Evolutionary conservation across 306 rosid species (phyloP), one percentile per base, ranked within the genome.

Genomic region (Inga laurina): DNA sequence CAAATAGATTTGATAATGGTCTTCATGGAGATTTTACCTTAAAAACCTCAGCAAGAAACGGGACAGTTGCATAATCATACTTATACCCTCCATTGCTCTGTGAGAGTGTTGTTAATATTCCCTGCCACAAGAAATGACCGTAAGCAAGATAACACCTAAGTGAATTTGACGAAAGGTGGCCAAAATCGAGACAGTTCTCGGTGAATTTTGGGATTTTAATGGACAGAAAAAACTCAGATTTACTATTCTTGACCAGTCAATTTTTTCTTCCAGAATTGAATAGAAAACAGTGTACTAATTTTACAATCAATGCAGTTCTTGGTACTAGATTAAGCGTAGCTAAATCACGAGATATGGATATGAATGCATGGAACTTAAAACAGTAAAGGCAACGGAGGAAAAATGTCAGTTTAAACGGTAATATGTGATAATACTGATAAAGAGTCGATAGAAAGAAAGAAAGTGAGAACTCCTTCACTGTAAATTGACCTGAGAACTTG

Each of bases 11-110:
- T 39, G 7, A 64, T n/a, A 61, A 83, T 41, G 61, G 43, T 4
- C 9, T 34, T 51, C 43, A 74, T 41, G 22, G 80, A n/a, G 80
- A 68, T 46, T 78, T 77, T 6, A 90, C 95, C 93, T 91, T 90
- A 75, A 90, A 90, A 43, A 88, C 85, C 82, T 91, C 93, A 13
- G 93, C 92, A 57, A 91, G 93, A 87, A 91, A 90, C 24, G 95
- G 95, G 67, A 91, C 88, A 43, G 93, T 91, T 45, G 93, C 95
- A 84, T 91, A 90, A 89, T 91, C 95, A 54, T 91, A 91, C 80
- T 69, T 75, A 35, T 90, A 91, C 75, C 75, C 84, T 61, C 93
- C 92, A 56, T 91, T 82, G 79, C 86, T 90, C 82, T 91, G 95
- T 48, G 95, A 91, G 16, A 90, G 89, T 41, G 95, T 86, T 74